Evolutionary conservation across 2,329 filamentous ascomycete species (phyloP).

Genomic region (Aureobasidium sp.): DNA sequence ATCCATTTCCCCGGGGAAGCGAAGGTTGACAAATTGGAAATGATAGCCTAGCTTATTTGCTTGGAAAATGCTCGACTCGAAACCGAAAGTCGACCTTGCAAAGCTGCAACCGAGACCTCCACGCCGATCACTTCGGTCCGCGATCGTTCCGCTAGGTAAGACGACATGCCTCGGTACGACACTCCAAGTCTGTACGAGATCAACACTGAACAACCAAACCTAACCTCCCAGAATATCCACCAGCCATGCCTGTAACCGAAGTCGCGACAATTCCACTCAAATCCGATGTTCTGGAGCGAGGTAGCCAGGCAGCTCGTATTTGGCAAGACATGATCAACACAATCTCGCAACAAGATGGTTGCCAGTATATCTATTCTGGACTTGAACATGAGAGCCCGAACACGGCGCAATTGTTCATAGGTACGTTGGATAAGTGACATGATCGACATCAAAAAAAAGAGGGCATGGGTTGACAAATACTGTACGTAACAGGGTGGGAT

Average conservation of each 20-base stretch:
- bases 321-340: conserved; percentile 27
- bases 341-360: conserved; percentile 30
- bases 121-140: no score
- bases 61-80: no score
- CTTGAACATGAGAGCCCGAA: conserved; percentile 31
- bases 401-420: conserved; percentile 30
- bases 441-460: background rate
- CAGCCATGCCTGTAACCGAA: conserved; percentile 27
- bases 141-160: background rate
- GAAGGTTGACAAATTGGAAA: no score
- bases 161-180: background rate
- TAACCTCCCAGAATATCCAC: background rate
- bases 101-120: no score
- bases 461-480: background rate
- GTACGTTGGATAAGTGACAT: conserved; percentile 22
- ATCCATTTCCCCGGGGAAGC: no score
- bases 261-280: conserved; percentile 31
- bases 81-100: no score
- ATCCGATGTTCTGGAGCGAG: conserved; percentile 24
- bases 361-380: conserved; percentile 29
- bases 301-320: conserved; percentile 21
- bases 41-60: no score
- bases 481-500: conserved; percentile 34
- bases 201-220: background rate
- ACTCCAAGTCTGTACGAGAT: background rate